Conservation (phyloP, 495 filamentous ascomycete species). For the Podospora sp. region DNA sequence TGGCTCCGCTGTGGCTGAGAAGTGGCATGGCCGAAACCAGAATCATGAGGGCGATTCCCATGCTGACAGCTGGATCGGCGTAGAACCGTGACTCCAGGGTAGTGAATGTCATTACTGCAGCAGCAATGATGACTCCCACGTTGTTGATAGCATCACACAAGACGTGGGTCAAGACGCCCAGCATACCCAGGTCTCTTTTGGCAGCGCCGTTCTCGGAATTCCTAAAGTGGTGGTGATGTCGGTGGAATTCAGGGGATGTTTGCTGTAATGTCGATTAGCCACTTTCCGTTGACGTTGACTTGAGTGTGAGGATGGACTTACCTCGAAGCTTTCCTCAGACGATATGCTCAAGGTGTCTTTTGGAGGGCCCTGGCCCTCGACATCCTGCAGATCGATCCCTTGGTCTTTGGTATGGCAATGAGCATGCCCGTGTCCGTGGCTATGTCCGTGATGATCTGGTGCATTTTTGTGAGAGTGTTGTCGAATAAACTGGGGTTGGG, state of each 20-base stretch:
- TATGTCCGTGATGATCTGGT: constrained; percentile 40
- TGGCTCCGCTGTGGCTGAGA: constrained; percentile 83
- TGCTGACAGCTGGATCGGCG: constrained; percentile 80
- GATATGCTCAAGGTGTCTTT: background rate
- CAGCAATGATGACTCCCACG: constrained; percentile 85
- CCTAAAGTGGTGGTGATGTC: constrained; percentile 55
- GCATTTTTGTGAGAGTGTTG: background rate
- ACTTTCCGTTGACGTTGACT: background rate
- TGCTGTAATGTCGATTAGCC: constrained; percentile 21
- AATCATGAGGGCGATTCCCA: constrained; percentile 87
- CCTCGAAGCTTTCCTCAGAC: background rate
- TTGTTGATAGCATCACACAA: constrained; percentile 92
- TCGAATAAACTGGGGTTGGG: background rate
- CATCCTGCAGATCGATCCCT: constrained; percentile 20
- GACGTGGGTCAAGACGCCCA: constrained; percentile 88
- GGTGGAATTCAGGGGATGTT: constrained; percentile 59
- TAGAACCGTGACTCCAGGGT: constrained; percentile 58
- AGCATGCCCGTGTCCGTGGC: constrained; percentile 35
- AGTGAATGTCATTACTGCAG: constrained; percentile 81
- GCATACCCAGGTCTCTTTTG: constrained; percentile 79
- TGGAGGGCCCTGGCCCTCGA: background rate
- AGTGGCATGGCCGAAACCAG: constrained; percentile 82
- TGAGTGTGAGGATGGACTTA: background rate
- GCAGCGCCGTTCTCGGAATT: constrained; percentile 23
- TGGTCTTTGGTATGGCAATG: constrained; percentile 42